These are phyloP conservation scores for Herpetospermum pedunculosum DNA, from an alignment of 306 rosid species.

Conservation along the genomic window DNA sequence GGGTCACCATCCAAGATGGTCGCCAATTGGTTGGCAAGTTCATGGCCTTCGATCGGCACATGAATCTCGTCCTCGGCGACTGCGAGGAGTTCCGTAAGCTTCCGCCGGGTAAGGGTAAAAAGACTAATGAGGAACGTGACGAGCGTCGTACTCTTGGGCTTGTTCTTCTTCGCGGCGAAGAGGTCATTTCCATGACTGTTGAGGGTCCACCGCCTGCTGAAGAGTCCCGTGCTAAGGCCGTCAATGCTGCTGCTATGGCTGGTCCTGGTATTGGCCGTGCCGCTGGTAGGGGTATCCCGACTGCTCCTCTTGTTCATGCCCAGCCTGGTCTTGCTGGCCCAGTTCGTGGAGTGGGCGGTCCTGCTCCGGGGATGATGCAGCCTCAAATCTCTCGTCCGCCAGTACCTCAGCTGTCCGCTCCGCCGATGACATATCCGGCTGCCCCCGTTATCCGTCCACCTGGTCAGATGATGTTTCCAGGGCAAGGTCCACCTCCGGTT, in stretches of 20 bases:
- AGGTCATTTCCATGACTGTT: slow-evolving; percentile 97
- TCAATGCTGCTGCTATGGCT: slow-evolving; percentile 59
- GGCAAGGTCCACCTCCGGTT: slow-evolving; percentile 53
- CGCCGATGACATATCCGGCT: slow-evolving; percentile 57
- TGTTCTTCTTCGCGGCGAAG: slow-evolving; percentile 95
- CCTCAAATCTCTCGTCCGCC: slow-evolving; percentile 83
- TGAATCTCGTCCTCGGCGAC: slow-evolving; percentile 95
- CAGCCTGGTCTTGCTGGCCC: slow-evolving; percentile 95
- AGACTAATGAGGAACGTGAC: slow-evolving; percentile 56
- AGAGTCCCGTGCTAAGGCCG: slow-evolving; percentile 85
- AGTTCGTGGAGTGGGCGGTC: slow-evolving; percentile 88
- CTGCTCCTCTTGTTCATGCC: slow-evolving; percentile 71
- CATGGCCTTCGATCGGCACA: slow-evolving; percentile 99
- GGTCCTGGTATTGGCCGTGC: slow-evolving; percentile 91
- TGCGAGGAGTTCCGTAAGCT: slow-evolving; percentile 98
- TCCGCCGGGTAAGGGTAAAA: slow-evolving; percentile 81
- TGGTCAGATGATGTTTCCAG: slow-evolving; percentile 58
- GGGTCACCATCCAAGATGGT: slow-evolving; percentile 94
- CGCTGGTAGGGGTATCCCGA: slow-evolving; percentile 71
- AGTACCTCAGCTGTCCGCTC: slow-evolving; percentile 50
- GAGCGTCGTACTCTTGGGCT: slow-evolving; percentile 97
- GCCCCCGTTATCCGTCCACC: slow-evolving; percentile 72
- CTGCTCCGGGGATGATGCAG: slow-evolving; percentile 98
- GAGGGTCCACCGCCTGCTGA: slow-evolving; percentile 97
- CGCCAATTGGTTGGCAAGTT: slow-evolving; percentile 93